Conservation (phyloP, 2,329 filamentous ascomycete genomes). For the Albophoma yamanashiensis region DNA sequence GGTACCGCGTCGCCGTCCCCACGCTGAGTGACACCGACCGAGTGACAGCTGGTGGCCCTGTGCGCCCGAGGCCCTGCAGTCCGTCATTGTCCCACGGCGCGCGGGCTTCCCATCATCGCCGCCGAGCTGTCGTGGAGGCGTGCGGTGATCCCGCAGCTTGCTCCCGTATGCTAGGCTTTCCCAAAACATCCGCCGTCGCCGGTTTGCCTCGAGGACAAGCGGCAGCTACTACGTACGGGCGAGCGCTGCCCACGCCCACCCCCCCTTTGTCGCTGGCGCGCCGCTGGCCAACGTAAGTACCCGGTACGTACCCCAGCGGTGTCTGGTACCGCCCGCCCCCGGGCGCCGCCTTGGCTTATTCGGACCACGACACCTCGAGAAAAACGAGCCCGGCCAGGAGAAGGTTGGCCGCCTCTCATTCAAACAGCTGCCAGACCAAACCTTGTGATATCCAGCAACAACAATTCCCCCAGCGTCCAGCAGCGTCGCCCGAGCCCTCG, state of each 20-base stretch:
- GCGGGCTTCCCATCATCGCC: neutral
- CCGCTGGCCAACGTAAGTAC: neutral
- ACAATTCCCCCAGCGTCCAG: neutral
- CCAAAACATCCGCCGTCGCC: neutral
- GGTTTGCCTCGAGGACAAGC: neutral
- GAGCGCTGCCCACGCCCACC: neutral
- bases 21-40: neutral
- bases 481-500: slow-evolving; percentile 8
- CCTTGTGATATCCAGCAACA: slow-evolving; percentile 10
- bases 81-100: neutral
- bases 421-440: slow-evolving; percentile 5
- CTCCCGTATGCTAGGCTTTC: neutral
- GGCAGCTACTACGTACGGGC: too few relatives aligned
- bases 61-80: neutral
- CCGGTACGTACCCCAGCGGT: neutral
- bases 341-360: slow-evolving; percentile 20
- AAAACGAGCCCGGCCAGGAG: slow-evolving; percentile 20
- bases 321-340: neutral
- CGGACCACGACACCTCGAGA: slow-evolving; percentile 28
- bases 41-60: neutral
- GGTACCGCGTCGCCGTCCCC: neutral
- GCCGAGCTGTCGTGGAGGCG: neutral
- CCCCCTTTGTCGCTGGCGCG: neutral
- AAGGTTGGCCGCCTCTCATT: slow-evolving; percentile 8
- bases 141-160: neutral